These are phyloP conservation scores for Arabidopsis suecica DNA, from an alignment of 345 rosid genomes.

Conservation along the genomic window DNA sequence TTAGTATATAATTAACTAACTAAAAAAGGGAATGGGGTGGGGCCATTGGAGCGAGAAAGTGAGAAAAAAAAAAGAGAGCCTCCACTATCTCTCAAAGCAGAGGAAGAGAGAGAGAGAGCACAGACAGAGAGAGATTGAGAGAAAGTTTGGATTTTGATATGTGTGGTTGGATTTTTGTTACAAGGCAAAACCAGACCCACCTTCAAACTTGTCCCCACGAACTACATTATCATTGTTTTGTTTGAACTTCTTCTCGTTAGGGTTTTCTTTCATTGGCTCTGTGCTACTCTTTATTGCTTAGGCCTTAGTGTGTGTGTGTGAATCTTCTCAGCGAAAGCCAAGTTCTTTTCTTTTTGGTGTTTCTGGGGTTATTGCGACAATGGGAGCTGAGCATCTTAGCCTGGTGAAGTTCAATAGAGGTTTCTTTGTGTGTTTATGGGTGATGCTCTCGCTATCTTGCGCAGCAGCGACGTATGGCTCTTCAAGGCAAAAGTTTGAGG, in stretches of 20 bases:
- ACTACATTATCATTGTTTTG: conserved; percentile 19
- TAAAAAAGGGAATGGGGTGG: not conserved
- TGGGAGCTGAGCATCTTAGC: conserved; percentile 49
- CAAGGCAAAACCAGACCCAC: conserved; percentile 46
- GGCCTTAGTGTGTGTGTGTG: conserved; percentile 33
- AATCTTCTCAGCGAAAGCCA: conserved; percentile 38
- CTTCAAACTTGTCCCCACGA: conserved; percentile 33
- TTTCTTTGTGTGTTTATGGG: conserved; percentile 49
- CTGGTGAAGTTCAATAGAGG: conserved; percentile 35
- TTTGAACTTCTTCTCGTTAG: conserved; percentile 31
- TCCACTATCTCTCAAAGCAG: conserved; percentile 32
- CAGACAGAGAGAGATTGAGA: conserved; percentile 24
- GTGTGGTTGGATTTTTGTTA: conserved; percentile 51
- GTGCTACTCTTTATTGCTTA: conserved; percentile 1
- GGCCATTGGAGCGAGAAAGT: conserved; percentile 21
- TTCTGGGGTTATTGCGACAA: conserved; percentile 39
- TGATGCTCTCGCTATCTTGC: conserved; percentile 50
- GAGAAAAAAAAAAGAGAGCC: conserved; percentile 4
- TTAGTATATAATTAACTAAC: not conserved
- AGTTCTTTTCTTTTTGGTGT: conserved; percentile 7
- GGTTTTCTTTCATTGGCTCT: conserved; percentile 6
- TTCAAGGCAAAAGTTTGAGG: conserved; percentile 68
- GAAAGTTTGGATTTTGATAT: conserved; percentile 34
- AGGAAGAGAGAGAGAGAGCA: conserved; percentile 29
- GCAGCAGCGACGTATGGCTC: conserved; percentile 70